phyloP scores from a whole-genome alignment of 129 eudicot genomes.

The Arctium lappa region DNA sequence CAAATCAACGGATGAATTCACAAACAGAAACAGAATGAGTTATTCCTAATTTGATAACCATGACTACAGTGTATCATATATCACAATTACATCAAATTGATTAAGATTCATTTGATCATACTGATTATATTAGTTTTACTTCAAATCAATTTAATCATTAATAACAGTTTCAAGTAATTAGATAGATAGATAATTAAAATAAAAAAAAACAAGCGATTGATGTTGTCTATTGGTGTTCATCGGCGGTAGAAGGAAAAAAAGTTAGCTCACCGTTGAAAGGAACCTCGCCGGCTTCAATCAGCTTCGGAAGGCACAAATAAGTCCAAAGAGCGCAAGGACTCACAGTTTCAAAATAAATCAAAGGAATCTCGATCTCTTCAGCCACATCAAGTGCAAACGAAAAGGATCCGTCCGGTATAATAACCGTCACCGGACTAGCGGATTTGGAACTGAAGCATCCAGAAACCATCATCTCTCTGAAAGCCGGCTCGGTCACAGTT shows the following conservation, averaged over 20 bases:
- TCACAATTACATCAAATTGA: neutral
- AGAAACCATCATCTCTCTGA: constrained; percentile 31
- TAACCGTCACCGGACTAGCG: constrained; percentile 27
- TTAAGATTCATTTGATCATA: neutral
- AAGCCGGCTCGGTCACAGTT: constrained; percentile 21
- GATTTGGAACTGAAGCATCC: constrained; percentile 30
- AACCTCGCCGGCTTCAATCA: constrained; percentile 39
- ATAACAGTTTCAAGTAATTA: neutral
- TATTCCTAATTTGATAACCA: neutral
- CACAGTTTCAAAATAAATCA: constrained; percentile 41
- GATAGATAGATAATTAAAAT: neutral
- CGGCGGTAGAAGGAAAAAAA: neutral
- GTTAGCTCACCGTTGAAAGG: constrained; percentile 30
- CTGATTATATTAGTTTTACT: neutral
- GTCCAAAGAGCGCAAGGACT: constrained; percentile 46
- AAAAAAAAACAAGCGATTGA: too few species aligned
- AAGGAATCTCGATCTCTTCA: constrained; percentile 35
- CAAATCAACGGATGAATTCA: neutral
- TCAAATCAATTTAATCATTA: neutral
- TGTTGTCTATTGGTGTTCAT: neutral
- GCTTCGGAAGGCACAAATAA: constrained; percentile 27
- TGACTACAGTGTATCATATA: neutral
- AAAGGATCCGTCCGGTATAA: constrained; percentile 42
- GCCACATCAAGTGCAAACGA: constrained; percentile 45
- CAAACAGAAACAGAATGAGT: neutral